These are phyloP conservation scores for Salix arbutifolia DNA, from an alignment of 345 rosid genomes.

Conservation along the genomic window DNA sequence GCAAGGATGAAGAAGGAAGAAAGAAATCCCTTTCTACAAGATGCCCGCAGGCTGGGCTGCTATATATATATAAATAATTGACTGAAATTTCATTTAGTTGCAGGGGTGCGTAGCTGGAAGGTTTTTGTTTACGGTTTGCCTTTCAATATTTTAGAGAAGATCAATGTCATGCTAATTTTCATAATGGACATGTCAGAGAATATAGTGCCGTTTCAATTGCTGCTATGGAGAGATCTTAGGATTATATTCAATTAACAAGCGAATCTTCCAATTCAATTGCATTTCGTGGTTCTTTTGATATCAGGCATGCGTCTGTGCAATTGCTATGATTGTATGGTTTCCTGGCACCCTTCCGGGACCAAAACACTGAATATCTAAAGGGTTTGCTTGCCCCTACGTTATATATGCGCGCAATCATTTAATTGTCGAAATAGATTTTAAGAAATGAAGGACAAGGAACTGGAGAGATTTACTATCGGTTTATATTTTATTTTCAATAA, in stretches of 20 bases:
- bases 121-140: slow-evolving; percentile 1
- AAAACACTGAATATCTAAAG: no score
- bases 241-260: background rate
- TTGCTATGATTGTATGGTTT: background rate
- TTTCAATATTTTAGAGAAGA: background rate
- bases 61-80: background rate
- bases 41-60: background rate
- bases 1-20: background rate
- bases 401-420: background rate
- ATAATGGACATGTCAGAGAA: background rate
- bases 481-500: background rate
- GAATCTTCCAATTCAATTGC: background rate
- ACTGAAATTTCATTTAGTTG: background rate
- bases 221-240: background rate
- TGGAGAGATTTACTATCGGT: background rate
- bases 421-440: background rate
- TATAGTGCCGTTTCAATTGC: background rate
- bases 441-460: background rate
- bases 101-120: slow-evolving; percentile 4
- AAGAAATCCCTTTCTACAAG: background rate
- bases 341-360: background rate
- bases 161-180: background rate
- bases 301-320: background rate
- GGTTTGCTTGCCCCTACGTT: background rate
- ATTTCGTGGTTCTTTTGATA: background rate